phyloP scores from a whole-genome alignment of 768 basidiomycete species.

The Naganishia friedmannii region DNA sequence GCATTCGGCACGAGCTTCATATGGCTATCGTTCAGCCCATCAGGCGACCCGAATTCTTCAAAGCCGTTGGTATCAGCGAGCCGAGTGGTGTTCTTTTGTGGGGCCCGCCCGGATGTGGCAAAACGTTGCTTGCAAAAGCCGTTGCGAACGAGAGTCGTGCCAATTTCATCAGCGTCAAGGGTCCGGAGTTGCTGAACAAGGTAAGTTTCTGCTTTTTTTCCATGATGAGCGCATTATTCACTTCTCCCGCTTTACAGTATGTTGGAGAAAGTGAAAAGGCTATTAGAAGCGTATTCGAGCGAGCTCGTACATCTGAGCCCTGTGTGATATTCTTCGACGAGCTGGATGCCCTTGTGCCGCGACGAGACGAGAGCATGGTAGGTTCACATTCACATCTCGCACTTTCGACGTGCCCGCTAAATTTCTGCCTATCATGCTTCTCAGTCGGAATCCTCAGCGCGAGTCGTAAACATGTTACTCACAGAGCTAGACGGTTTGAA shows the following conservation, averaged over 20 bases:
- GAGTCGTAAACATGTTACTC: slow-evolving; percentile 88
- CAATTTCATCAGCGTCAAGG: slow-evolving; percentile 97
- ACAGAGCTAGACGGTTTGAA: slow-evolving; percentile 93
- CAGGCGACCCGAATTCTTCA: slow-evolving; percentile 80
- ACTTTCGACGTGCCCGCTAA: not conserved
- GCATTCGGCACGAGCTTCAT: slow-evolving; percentile 81
- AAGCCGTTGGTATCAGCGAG: slow-evolving; percentile 79
- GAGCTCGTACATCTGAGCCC: slow-evolving; percentile 87
- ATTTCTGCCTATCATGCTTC: not conserved
- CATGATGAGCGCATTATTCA: not conserved
- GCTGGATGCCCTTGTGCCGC: slow-evolving; percentile 83
- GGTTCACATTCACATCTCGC: slow-evolving; percentile 39
- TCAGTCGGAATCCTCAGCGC: slow-evolving; percentile 86
- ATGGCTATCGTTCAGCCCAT: slow-evolving; percentile 98
- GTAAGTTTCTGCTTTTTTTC: slow-evolving; percentile 53
- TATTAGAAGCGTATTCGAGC: slow-evolving; percentile 87
- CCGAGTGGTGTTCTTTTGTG: slow-evolving; percentile 93
- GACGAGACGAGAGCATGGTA: slow-evolving; percentile 84
- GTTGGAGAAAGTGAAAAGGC: slow-evolving; percentile 96
- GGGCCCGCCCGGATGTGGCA: slow-evolving; percentile 98
- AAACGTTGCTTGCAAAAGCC: slow-evolving; percentile 94
- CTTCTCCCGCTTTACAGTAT: slow-evolving; percentile 60
- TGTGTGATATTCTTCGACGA: slow-evolving; percentile 97
- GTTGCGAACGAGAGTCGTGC: slow-evolving; percentile 94
- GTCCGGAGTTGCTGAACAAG: slow-evolving; percentile 95